Conservation (phyloP, 2,329 filamentous ascomycete genomes). For the Pseudocercospora pini-densiflorae region DNA sequence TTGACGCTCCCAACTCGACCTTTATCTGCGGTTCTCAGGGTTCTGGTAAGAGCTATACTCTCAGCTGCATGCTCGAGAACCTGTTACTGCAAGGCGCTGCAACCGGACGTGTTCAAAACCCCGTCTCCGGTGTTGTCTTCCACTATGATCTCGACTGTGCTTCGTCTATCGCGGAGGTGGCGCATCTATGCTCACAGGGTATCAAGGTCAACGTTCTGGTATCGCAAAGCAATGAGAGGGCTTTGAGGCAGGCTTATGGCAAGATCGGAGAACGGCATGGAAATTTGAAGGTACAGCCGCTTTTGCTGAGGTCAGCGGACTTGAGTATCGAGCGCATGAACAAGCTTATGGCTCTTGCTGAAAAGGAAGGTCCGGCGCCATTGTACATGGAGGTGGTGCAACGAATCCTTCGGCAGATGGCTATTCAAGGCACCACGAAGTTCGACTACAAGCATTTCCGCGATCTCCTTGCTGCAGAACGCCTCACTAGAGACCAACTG, state of each 20-base stretch:
- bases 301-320: constrained; percentile 52
- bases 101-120: constrained; percentile 53
- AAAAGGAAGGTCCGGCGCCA: constrained; percentile 48
- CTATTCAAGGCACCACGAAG: constrained; percentile 42
- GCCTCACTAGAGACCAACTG: constrained; percentile 56
- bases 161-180: constrained; percentile 61
- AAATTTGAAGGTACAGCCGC: constrained; percentile 51
- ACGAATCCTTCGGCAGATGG: constrained; percentile 62
- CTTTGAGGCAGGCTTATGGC: constrained; percentile 50
- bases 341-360: constrained; percentile 59
- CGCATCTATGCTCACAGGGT: constrained; percentile 55
- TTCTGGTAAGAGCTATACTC: constrained; percentile 63
- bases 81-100: constrained; percentile 53
- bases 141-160: constrained; percentile 59
- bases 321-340: constrained; percentile 60
- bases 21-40: constrained; percentile 68
- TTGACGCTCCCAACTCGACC: constrained; percentile 59
- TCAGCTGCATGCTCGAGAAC: constrained; percentile 64
- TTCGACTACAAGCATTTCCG: constrained; percentile 61
- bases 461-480: constrained; percentile 39
- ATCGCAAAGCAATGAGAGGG: constrained; percentile 52
- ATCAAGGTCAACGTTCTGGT: constrained; percentile 59
- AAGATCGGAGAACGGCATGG: constrained; percentile 40
- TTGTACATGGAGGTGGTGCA: constrained; percentile 62
- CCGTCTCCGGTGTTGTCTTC: constrained; percentile 64